Percentiles rank a stretch among this genome's conserved stretches.
Evolutionary conservation across 345 rosid genomes (phyloP).

Genomic region (Camelina sativa): DNA sequence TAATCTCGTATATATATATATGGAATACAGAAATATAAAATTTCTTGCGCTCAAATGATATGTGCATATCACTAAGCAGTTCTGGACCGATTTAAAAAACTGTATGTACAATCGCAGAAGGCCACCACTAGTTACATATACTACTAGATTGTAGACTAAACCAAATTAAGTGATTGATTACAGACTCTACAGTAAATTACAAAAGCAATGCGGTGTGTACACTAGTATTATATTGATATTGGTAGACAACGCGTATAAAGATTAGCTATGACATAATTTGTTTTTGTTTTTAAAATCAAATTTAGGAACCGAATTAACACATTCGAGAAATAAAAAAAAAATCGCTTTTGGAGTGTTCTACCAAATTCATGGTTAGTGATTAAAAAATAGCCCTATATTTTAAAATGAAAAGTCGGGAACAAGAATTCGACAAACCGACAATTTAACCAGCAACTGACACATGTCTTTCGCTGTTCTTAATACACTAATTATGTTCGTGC

Average conservation of each 20-base stretch:
- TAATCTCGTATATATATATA: background rate
- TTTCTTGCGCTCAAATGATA: background rate
- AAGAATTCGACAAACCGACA: constrained; percentile 60
- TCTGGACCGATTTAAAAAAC: background rate
- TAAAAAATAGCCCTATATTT: background rate
- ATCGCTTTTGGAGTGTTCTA: constrained; percentile 29
- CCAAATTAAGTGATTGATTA: constrained; percentile 2
- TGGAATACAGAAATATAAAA: background rate
- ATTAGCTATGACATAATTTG: constrained; percentile 19
- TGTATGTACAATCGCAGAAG: background rate
- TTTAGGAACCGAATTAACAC: constrained; percentile 26
- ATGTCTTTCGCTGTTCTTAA: constrained; percentile 49
- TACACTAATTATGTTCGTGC: constrained; percentile 52
- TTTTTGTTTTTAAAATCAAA: constrained; percentile 23
- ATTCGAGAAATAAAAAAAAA: constrained; percentile 2
- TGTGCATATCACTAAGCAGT: background rate
- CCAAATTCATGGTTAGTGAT: constrained; percentile 30
- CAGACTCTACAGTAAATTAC: background rate
- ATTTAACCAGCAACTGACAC: constrained; percentile 55
- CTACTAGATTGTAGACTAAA: constrained; percentile 1
- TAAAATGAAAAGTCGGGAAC: constrained; percentile 23
- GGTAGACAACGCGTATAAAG: constrained; percentile 40
- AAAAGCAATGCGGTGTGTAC: background rate
- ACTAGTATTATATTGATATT: constrained; percentile 15
- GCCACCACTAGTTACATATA: constrained; percentile 7